Base-by-base conservation (phyloP, 2,329 filamentous ascomycete genomes). In the Penicillium sp. region DNA sequence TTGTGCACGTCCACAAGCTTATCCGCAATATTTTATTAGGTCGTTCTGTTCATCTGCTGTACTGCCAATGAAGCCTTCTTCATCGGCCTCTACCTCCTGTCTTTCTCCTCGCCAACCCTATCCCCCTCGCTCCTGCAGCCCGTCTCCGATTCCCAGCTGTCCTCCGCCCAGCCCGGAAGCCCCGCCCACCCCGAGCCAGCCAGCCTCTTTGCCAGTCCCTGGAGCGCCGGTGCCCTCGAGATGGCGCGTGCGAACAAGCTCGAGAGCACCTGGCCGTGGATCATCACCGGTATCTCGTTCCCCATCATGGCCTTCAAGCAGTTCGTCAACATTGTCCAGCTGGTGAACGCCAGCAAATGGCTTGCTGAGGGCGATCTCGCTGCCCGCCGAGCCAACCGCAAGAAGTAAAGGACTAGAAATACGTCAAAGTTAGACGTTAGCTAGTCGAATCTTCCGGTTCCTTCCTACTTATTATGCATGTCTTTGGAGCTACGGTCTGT, bases 71-170 rank as follows among this genome's bases (percentile, higher is more conserved):
- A 99, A 78, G 79, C 93, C 64, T 99, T 97, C 83, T 99, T 99
- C 83, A 97, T 99, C 73, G 93, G 91, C 31, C 86, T 99, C 61
- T 99, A 99, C 80, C 89, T 99, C 53, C 88, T 99, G 59, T 97
- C 93, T 69, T 99, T 99, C 82, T 96, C 90, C 58, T 96, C 91
- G 57, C 93, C 93, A 2, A 85, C 87, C 38, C 86, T 97, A 55
- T 94, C 91, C 1, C 93, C 94, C 1, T 91, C 91, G 57, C 88
- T 97, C 52, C 86, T 88, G 56, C 80, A 86, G 68, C 80, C 85
- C 13, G 81, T 86, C 41, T 82, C 86, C 61, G 79, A 82, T 53
- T 71, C 74, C 44, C 80, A 81, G 54, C 80, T 79, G 52, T 78
- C 78, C 47, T 83, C 86, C 63, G 79, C 75, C 25, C 76, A 88